Evolutionary conservation across 164 flowering plant species (phyloP).

Genomic region (Vitis labrusca): DNA sequence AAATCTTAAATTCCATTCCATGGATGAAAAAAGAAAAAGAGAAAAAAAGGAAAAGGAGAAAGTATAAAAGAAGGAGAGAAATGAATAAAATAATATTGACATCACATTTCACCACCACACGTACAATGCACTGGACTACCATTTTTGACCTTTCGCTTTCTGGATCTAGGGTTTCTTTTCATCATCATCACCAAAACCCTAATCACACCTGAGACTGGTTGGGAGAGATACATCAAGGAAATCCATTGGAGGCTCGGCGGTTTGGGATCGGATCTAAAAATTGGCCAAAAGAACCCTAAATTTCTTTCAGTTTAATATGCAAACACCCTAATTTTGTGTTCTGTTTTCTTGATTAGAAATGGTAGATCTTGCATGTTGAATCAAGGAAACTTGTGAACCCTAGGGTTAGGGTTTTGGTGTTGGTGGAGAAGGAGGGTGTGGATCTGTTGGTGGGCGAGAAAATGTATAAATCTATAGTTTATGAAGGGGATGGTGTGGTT

Average conservation of each 20-base stretch:
- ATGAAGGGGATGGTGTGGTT: constrained; percentile 62
- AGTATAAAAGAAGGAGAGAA: not conserved
- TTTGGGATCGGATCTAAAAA: no score
- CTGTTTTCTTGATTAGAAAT: no score
- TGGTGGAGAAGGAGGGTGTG: not conserved
- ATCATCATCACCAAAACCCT: constrained; percentile 16
- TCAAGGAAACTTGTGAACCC: no score
- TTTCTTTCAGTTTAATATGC: no score
- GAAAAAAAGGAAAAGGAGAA: not conserved
- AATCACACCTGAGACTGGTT: not conserved
- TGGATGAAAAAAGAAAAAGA: no score
- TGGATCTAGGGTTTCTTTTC: constrained; percentile 38
- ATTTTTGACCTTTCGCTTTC: constrained; percentile 27
- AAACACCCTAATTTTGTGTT: no score
- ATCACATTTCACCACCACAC: not conserved
- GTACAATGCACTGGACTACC: constrained; percentile 9
- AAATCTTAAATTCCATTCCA: no score
- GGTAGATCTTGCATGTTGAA: no score
- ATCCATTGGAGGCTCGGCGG: no score
- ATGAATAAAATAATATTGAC: not conserved
- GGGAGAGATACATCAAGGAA: no score
- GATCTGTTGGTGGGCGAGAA: not conserved
- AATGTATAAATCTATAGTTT: constrained; percentile 71
- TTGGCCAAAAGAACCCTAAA: no score
- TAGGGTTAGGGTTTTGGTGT: no score